Evolutionary conservation across 352 stramenopile species (phyloP).

Genomic region (Phytophthora sojae): DNA sequence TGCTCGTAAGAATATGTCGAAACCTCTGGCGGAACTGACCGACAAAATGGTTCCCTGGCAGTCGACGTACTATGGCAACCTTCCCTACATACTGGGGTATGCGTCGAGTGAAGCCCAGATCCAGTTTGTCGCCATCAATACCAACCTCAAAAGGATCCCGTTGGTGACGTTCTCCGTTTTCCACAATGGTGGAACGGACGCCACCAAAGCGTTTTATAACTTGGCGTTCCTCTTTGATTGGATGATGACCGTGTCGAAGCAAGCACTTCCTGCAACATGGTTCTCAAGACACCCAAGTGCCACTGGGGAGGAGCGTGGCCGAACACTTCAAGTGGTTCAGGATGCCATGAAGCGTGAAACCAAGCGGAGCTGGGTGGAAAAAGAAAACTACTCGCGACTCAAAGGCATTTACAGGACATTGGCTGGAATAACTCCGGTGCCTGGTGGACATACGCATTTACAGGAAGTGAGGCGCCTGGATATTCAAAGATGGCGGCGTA

Average conservation of each 20-base stretch:
- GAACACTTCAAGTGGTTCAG: no score
- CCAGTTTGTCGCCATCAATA: conserved; percentile 27
- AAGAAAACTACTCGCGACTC: neutral
- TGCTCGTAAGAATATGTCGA: conserved; percentile 4
- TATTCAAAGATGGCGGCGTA: neutral
- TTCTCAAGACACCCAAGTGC: neutral
- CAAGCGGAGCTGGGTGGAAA: neutral
- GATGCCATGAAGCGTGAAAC: no score
- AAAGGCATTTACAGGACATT: neutral
- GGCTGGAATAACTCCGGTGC: neutral
- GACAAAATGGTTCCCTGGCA: conserved; percentile 21
- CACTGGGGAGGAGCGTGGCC: neutral
- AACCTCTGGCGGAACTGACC: conserved; percentile 4
- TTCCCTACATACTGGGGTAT: conserved; percentile 35
- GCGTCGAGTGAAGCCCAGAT: conserved; percentile 11
- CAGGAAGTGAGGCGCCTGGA: neutral
- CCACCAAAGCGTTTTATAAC: conserved; percentile 24
- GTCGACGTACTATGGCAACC: conserved; percentile 31
- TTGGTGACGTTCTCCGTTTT: conserved; percentile 13
- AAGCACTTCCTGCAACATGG: neutral
- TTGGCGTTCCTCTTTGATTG: neutral
- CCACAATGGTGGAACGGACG: neutral
- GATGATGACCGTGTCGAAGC: neutral
- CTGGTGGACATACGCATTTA: neutral
- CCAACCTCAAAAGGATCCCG: neutral